A percentile compares a stretch with the other conserved stretches of the same genome.
These are phyloP conservation scores for Leccinum ochraceum DNA, from an alignment of 768 basidiomycete genomes.

Conservation along the genomic window DNA sequence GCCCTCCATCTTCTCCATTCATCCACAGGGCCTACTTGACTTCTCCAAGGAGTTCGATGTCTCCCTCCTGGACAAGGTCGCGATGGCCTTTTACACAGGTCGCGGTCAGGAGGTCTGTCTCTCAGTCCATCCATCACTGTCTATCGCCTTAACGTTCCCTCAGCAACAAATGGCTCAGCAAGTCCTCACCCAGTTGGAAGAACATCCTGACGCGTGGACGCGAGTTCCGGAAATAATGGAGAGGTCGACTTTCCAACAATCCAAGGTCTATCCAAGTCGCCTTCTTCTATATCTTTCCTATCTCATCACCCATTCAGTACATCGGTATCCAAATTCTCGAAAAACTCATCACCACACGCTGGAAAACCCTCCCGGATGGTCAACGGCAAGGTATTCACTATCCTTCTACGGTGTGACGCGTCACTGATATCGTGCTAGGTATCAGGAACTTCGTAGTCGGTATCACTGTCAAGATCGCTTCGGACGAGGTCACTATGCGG, in stretches of 20 bases:
- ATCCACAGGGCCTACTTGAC: slow-evolving; percentile 79
- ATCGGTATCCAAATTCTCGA: slow-evolving; percentile 97
- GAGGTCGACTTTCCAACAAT: slow-evolving; percentile 78
- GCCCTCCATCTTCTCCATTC: slow-evolving; percentile 6
- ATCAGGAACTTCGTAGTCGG: slow-evolving; percentile 97
- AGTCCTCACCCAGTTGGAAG: slow-evolving; percentile 93
- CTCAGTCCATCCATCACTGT: slow-evolving; percentile 5
- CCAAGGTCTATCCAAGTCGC: slow-evolving; percentile 55
- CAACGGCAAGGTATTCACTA: slow-evolving; percentile 76
- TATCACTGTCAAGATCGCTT: slow-evolving; percentile 89
- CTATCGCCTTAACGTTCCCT: slow-evolving; percentile 11
- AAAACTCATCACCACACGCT: slow-evolving; percentile 90
- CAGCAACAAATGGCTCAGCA: slow-evolving; percentile 97
- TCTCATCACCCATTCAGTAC: slow-evolving; percentile 55
- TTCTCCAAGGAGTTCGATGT: slow-evolving; percentile 95
- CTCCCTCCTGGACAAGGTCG: slow-evolving; percentile 88
- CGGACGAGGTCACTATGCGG: slow-evolving; percentile 84
- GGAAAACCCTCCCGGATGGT: slow-evolving; percentile 94
- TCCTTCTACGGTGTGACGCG: slow-evolving; percentile 4
- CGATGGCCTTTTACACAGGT: slow-evolving; percentile 88
- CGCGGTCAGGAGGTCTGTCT: slow-evolving; percentile 73
- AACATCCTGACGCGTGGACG: slow-evolving; percentile 96
- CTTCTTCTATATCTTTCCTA: neutral
- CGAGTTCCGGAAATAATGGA: slow-evolving; percentile 94
- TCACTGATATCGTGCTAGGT: slow-evolving; percentile 44